A percentile compares a stretch with the other conserved stretches of the same genome.
phyloP scores from a whole-genome alignment of 169 alveolate genomes.

The Plasmodium billcollinsi region DNA sequence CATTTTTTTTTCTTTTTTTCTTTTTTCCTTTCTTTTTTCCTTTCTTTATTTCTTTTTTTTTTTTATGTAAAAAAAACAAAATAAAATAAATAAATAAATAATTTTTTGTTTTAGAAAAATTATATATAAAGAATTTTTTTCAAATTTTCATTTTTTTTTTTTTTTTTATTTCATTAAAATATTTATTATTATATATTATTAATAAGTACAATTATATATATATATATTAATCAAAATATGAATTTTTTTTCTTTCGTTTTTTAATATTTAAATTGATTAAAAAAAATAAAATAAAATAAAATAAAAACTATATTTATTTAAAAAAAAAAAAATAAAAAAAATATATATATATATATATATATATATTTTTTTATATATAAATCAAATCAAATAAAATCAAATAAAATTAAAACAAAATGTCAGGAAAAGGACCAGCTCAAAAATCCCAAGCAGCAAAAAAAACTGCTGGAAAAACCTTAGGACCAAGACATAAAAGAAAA shows the following conservation, averaged over 20 bases:
- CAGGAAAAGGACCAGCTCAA: constrained; percentile 92
- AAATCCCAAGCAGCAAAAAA: constrained; percentile 92
- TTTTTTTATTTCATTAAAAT: too few relatives aligned
- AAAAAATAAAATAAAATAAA: constrained; percentile 17
- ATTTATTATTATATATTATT: too few relatives aligned
- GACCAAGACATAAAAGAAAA: constrained; percentile 92
- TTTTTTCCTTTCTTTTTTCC: too few relatives aligned
- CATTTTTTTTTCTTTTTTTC: too few relatives aligned
- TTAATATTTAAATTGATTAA: constrained; percentile 1
- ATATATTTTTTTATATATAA: too few relatives aligned
- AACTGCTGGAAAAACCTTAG: constrained; percentile 92
- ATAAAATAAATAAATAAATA: too few relatives aligned
- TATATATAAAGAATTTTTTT: too few relatives aligned
- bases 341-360: constrained; percentile 13
- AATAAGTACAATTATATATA: constrained; percentile 1
- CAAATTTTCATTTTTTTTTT: too few relatives aligned
- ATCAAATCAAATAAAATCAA: constrained; percentile 7
- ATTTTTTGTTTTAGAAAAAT: too few relatives aligned
- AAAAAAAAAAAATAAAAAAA: constrained; percentile 18
- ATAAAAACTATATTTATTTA: constrained; percentile 12
- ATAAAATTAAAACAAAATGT: constrained; percentile 81
- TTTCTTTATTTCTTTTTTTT: too few relatives aligned
- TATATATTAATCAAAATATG: constrained; percentile 9
- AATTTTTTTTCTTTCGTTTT: not conserved
- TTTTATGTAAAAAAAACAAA: too few relatives aligned